Evolutionary conservation across 2,329 filamentous ascomycete genomes (phyloP).

Genomic region (Didymosphaeria variabile): DNA sequence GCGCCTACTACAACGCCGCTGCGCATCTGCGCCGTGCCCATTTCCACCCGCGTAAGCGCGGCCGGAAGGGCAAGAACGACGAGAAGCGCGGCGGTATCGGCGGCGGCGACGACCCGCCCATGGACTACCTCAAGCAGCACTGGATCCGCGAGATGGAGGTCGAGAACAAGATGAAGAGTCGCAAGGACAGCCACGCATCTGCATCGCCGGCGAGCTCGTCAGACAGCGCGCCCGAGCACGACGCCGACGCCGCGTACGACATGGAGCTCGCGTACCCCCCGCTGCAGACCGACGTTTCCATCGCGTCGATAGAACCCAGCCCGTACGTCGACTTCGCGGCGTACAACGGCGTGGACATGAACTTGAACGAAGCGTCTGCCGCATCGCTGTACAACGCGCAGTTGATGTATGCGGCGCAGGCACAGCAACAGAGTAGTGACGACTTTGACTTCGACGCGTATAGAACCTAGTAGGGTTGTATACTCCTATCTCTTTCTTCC

Average conservation of each 20-base stretch:
- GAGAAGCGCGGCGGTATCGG: constrained; percentile 69
- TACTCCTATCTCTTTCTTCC: constrained; percentile 1
- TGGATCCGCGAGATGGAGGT: constrained; percentile 69
- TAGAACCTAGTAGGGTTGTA: constrained; percentile 21
- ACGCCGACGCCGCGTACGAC: constrained; percentile 21
- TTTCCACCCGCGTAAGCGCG: constrained; percentile 75
- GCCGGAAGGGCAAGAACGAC: constrained; percentile 64
- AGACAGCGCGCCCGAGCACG: constrained; percentile 27
- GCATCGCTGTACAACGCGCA: constrained; percentile 27
- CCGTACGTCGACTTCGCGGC: constrained; percentile 33
- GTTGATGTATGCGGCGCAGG: constrained; percentile 28
- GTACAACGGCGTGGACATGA: constrained; percentile 24
- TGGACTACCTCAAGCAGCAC: constrained; percentile 65
- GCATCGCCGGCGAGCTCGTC: constrained; percentile 33
- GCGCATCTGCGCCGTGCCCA: constrained; percentile 89
- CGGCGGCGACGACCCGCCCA: constrained; percentile 68
- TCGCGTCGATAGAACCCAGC: constrained; percentile 24
- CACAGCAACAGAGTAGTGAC: constrained; percentile 16
- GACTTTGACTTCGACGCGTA: constrained; percentile 43
- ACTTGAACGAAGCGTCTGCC: constrained; percentile 29
- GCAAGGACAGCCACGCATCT: constrained; percentile 18
- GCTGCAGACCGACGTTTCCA: constrained; percentile 17
- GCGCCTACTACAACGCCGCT: constrained; percentile 93
- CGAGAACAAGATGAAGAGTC: constrained; percentile 26
- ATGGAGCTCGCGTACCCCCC: constrained; percentile 10